Evolutionary conservation across 257 asterid species (phyloP), one percentile per base, ranked within the genome.

Genomic region (Ballota nigra): DNA sequence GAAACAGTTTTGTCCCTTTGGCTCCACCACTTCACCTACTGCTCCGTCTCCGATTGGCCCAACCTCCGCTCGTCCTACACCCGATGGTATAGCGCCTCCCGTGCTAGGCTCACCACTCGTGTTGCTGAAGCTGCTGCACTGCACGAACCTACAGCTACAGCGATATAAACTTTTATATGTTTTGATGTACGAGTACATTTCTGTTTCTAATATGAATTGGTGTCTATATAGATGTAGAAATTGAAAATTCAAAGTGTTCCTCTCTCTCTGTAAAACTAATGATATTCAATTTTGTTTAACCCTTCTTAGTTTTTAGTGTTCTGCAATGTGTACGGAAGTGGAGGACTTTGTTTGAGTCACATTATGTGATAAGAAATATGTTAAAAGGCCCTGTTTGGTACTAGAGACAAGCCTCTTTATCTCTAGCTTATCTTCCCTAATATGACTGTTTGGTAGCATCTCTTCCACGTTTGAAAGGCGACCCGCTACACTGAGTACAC

Each of bases 21-120:
- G 98, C 91, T 93, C 60, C 96, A 93, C 73, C 95, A 93, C 75
- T 93, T 82, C 89, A 89, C 96, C 22, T 76, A 82, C 66, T 91
- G 96, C 68, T 80, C 96, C 12, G 77, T 88, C 67, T 87, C 96
- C 24, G 97, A 93, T 33, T 93, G 98, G 98, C 98, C 97, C 34
- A 91, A 93, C 57, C 96, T 91, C 69, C 96, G 81, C 5, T 68
- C 79, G 5, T 86, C 87, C 82, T 93, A 89, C 74, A 82, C 88
- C 11, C 83, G 78, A 16, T 93, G 98, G 98, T 86, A 80, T 72
- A 68, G 61, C 2, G 82, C 86, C 70, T 83, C 97, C 45, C 92
- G 97, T 3, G 43, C 61, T 16, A 47, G 3, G 10, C 55, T 47
- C 7, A 41, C 49, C 49, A 41, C 49, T 40, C 15, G 8, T 34